Base-by-base conservation (phyloP, 257 asterid species). In the Nicotiana noctiflora region DNA sequence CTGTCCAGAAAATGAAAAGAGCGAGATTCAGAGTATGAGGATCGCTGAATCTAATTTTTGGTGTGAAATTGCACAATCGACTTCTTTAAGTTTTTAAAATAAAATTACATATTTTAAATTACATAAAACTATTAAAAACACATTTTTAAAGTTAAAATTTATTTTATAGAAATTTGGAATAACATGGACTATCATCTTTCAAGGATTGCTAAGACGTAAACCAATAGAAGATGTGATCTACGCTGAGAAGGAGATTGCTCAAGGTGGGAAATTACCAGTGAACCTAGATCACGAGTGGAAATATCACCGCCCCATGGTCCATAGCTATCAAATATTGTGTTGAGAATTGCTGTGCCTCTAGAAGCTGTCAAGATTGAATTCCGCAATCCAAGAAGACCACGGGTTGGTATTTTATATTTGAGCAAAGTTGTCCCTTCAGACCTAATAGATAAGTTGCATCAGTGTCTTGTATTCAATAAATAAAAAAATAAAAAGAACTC, bases 231-330 rank as follows among this genome's bases (percentile, higher is more conserved):
- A 23, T 49, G 11, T 52, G 46, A 4, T 49, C 40, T 72, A 13
- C n/a, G 7, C 37, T 49, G 61, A 70, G 77, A 32, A 72, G 60
- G 4, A 72, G 59, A 70, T 44, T 23, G 60, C 29, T 8, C 12
- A 11, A 27, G 34, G 27, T 29, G 23, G 44, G 68, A 75, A 15
- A 80, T 87, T 94, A 96, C 99, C 97, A 96, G 88, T 37, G 99
- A 94, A 79, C 99, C 99, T 49, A 37, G 92, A 88, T 94, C 99
- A 60, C 99, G 99, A 76, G 99, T 96, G 80, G 82, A 89, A 82
- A 96, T 92, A 82, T 94, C 98, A 61, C 99, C 99, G 44, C 98
- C 98, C 98, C 97, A 92, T 57, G 97, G 88, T 44, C 97, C 99
- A 76, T 94, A 96, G 83, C 92, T 90, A 52, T 96, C 98, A 75